Evolutionary conservation across 2,329 filamentous ascomycete genomes (phyloP), one percentile per base, ranked within the genome.

Genomic region (Lojkania enalia): DNA sequence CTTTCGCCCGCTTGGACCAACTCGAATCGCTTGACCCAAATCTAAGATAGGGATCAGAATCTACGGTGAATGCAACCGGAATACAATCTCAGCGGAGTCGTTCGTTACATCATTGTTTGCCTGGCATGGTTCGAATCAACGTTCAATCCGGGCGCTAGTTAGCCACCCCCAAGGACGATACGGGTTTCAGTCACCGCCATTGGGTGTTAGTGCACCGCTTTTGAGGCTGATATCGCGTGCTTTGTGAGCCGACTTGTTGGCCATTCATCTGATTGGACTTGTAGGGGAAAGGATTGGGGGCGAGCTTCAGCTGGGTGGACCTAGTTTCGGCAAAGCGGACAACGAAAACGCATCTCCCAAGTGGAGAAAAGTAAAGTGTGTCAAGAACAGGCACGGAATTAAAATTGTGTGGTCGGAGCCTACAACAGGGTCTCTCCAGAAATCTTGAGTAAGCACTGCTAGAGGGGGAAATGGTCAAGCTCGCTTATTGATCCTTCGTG

Each of bases 401-500:
- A n/a, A n/a, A n/a, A n/a, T n/a, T n/a, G n/a, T 27, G 7, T 7
- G 7, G n/a, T 7, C 23, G 23, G 23, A 27, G 7, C 7, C n/a
- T 27, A n/a, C 23, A n/a, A 27, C 23, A 27, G n/a, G 23, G 23
- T 27, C n/a, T 33, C 30, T 33, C 30, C n/a, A 36, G 23, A 42
- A 42, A 42, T 36, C 31, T 42, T 36, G 30, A 36, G 40, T 42
- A 35, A 42, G 31, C 32, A 12, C 12, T 20, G 19, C 40, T 36
- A 15, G 30, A 14, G 21, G 15, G 40, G 32, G 20, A 35, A 35
- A 42, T 32, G 35, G 33, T 23, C 19, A 19, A 16, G 14, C 15
- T 25, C 30, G 39, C 35, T 48, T 39, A 7, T 39, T 35, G 44
- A 48, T 42, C 38, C 38, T 42, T 47, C 44, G 44, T 35, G 16